A percentile compares a stretch with the other conserved stretches of the same genome.
Conservation (phyloP, 108 stramenopile species). For the Nannochloropsis gaditana region DNA sequence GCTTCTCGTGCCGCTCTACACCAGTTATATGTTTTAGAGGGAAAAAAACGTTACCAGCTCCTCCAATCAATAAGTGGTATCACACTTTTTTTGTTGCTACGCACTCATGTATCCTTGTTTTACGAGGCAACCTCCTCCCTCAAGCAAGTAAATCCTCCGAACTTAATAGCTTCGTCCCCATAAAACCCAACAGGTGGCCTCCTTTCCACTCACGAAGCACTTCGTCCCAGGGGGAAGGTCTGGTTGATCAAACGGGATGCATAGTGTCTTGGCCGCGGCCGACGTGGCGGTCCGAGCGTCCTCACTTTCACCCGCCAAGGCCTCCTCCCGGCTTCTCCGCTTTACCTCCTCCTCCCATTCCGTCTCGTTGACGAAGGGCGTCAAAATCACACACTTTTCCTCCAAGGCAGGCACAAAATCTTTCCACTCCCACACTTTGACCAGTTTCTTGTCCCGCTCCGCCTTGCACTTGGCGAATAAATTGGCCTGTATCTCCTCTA, state of each 20-base stretch:
- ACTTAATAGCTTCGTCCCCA: slow-evolving; percentile 96
- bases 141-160: not conserved
- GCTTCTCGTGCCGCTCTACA: too few relatives aligned
- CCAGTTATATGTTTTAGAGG: too few relatives aligned
- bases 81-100: too few relatives aligned
- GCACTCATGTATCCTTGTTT: too few relatives aligned
- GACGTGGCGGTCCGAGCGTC: slow-evolving; percentile 81
- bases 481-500: slow-evolving; percentile 77
- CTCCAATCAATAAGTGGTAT: too few relatives aligned
- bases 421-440: slow-evolving; percentile 89
- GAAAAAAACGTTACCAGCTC: too few relatives aligned
- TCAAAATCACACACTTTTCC: slow-evolving; percentile 79
- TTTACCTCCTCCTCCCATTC: slow-evolving; percentile 99
- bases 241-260: slow-evolving; percentile 92
- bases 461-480: slow-evolving; percentile 84
- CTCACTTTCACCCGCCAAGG: slow-evolving; percentile 61
- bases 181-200: slow-evolving; percentile 93
- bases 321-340: slow-evolving; percentile 85
- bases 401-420: slow-evolving; percentile 96
- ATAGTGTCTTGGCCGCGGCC: slow-evolving; percentile 96
- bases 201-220: slow-evolving; percentile 92
- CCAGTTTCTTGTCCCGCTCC: slow-evolving; percentile 80
- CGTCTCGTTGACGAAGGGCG: slow-evolving; percentile 83
- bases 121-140: not conserved
- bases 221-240: slow-evolving; percentile 79